Conservation (phyloP, 1,139 yeast species). For the Kodamaea arcana region DNA sequence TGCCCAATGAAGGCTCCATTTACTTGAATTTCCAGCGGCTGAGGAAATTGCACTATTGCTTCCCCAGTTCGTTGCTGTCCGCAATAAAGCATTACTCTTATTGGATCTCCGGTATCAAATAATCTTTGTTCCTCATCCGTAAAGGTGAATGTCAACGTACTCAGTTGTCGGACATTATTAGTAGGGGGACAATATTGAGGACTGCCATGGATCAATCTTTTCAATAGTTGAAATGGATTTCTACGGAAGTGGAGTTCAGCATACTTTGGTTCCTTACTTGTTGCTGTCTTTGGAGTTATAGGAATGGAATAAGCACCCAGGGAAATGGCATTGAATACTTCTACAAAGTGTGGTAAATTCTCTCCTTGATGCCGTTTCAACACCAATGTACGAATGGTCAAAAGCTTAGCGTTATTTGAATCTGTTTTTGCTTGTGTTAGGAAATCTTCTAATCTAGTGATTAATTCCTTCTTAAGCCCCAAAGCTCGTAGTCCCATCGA, state of each 20-base stretch:
- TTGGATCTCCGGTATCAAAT: conserved; percentile 20
- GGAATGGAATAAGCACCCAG: conserved; percentile 11
- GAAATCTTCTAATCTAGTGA: conserved; percentile 40
- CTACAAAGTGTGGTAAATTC: conserved; percentile 35
- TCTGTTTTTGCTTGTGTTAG: conserved; percentile 31
- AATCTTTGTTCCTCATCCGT: conserved; percentile 32
- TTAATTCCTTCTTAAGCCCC: conserved; percentile 52
- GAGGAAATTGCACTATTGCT: conserved; percentile 52
- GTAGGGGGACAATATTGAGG: conserved; percentile 36
- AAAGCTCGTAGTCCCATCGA: conserved; percentile 40
- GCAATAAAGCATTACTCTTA: conserved; percentile 42
- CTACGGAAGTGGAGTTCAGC: conserved; percentile 40
- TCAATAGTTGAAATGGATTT: conserved; percentile 50
- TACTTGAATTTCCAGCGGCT: conserved; percentile 52
- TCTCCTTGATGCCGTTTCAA: conserved; percentile 28
- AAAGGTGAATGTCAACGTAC: conserved; percentile 36
- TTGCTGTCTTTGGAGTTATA: neutral
- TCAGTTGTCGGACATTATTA: conserved; percentile 36
- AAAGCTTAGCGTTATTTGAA: conserved; percentile 37
- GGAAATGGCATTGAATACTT: conserved; percentile 21
- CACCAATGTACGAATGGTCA: conserved; percentile 42
- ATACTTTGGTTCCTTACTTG: conserved; percentile 9
- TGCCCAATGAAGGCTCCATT: conserved; percentile 45
- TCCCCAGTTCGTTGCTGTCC: conserved; percentile 35
- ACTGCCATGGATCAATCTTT: conserved; percentile 40